Percentiles rank a stretch among this genome's conserved stretches.
These are phyloP conservation scores for Urtica urens DNA, from an alignment of 306 rosid species.

Conservation along the genomic window DNA sequence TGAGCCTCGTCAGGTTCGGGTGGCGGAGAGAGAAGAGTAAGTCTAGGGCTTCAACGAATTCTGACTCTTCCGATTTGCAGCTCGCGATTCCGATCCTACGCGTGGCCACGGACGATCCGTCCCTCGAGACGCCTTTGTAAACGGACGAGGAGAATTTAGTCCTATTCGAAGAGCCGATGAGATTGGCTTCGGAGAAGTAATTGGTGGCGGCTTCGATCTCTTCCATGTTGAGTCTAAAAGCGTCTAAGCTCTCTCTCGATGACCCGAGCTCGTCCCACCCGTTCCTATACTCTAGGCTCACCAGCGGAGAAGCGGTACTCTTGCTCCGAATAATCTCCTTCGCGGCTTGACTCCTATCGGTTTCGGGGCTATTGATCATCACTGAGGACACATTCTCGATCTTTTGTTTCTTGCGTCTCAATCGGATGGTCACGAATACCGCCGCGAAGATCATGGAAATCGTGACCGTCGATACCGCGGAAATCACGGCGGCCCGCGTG, in stretches of 20 bases:
- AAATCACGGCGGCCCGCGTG: slow-evolving; percentile 36
- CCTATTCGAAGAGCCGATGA: slow-evolving; percentile 54
- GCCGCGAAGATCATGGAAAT: slow-evolving; percentile 26
- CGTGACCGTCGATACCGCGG: slow-evolving; percentile 26
- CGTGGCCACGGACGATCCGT: slow-evolving; percentile 76
- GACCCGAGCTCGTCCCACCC: slow-evolving; percentile 60
- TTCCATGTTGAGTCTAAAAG: slow-evolving; percentile 60
- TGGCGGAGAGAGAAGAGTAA: slow-evolving; percentile 59
- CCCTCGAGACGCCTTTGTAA: slow-evolving; percentile 70
- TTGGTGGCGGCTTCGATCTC: slow-evolving; percentile 93
- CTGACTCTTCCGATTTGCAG: slow-evolving; percentile 80
- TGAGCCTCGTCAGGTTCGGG: slow-evolving; percentile 59
- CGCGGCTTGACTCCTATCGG: too few species aligned
- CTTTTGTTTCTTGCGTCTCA: slow-evolving; percentile 64
- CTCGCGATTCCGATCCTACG: slow-evolving; percentile 57
- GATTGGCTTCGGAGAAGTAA: slow-evolving; percentile 59
- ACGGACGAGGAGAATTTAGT: slow-evolving; percentile 77
- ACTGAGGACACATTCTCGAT: slow-evolving; percentile 38
- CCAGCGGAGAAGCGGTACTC: slow-evolving; percentile 71
- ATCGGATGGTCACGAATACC: slow-evolving; percentile 33
- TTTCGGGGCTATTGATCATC: slow-evolving; percentile 57
- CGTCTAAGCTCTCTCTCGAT: slow-evolving; percentile 35
- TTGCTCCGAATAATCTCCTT: slow-evolving; percentile 43
- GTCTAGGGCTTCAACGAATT: slow-evolving; percentile 58
- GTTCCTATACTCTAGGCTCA: slow-evolving; percentile 55